A percentile compares a stretch with the other conserved stretches of the same genome.
Evolutionary conservation across 208 protist genomes (phyloP).

Genomic region (Wallacemonas sp.): DNA sequence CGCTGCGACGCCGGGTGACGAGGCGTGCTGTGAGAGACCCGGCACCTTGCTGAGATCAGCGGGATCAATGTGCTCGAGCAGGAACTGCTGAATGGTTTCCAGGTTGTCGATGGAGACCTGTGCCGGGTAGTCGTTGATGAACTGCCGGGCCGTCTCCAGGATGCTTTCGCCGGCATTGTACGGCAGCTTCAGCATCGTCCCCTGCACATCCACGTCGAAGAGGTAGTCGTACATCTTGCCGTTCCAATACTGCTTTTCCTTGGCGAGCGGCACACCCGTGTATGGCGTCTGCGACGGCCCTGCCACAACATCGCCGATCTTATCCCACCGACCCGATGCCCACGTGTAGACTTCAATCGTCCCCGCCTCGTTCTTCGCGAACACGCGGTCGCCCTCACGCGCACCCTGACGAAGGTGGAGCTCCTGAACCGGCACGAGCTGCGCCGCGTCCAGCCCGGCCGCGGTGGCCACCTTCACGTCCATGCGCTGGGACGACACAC

Average conservation of each 20-base stretch:
- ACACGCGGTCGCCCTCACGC: slow-evolving; percentile 59
- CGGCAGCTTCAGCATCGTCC: slow-evolving; percentile 78
- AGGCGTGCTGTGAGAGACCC: slow-evolving; percentile 10
- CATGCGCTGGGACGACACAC: slow-evolving; percentile 57
- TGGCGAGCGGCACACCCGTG: slow-evolving; percentile 30
- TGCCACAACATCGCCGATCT: slow-evolving; percentile 92
- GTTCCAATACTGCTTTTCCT: slow-evolving; percentile 74
- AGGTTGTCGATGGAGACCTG: slow-evolving; percentile 83
- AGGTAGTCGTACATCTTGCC: slow-evolving; percentile 95
- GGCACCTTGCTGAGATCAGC: slow-evolving; percentile 40
- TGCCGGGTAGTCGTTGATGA: slow-evolving; percentile 79
- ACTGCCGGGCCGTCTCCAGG: slow-evolving; percentile 86
- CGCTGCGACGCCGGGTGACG: background rate
- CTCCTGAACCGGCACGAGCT: slow-evolving; percentile 47
- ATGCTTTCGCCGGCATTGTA: slow-evolving; percentile 92
- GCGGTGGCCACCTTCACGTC: slow-evolving; percentile 47
- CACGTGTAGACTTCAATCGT: slow-evolving; percentile 84
- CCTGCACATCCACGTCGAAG: slow-evolving; percentile 93
- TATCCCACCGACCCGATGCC: slow-evolving; percentile 72
- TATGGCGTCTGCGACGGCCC: slow-evolving; percentile 43
- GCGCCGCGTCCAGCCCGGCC: slow-evolving; percentile 30
- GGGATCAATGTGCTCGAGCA: slow-evolving; percentile 65
- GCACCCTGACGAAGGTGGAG: slow-evolving; percentile 33
- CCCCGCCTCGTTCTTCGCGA: slow-evolving; percentile 54
- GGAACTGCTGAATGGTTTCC: slow-evolving; percentile 94